phyloP scores from a whole-genome alignment of 2,329 filamentous ascomycete species.

The Penicillium oxalicum region DNA sequence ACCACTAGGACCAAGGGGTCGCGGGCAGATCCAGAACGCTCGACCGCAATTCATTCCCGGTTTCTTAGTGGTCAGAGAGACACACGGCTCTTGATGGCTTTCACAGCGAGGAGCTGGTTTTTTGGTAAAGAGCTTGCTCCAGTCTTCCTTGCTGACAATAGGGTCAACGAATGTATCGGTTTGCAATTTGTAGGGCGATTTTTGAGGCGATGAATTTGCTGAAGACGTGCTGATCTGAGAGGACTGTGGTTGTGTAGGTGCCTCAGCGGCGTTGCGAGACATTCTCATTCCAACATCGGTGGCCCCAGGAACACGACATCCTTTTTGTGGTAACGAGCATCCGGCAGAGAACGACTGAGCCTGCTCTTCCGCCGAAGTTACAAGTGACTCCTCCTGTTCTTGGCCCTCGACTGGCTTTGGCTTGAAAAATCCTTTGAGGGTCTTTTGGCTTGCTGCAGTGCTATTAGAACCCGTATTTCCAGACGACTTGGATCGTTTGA shows the following conservation, averaged over 20 bases:
- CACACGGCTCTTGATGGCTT: slow-evolving; percentile 75
- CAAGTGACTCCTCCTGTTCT: background rate
- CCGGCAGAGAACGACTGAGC: background rate
- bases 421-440: slow-evolving; percentile 74
- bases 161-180: slow-evolving; percentile 56
- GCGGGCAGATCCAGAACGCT: slow-evolving; percentile 61
- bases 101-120: slow-evolving; percentile 73
- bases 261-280: background rate
- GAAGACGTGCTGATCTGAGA: background rate
- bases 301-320: background rate
- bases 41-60: slow-evolving; percentile 71
- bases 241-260: background rate
- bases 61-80: slow-evolving; percentile 79
- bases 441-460: slow-evolving; percentile 50
- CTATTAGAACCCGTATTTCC: slow-evolving; percentile 13
- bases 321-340: background rate
- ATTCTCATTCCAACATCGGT: background rate
- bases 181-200: slow-evolving; percentile 21
- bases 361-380: background rate
- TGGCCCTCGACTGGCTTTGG: slow-evolving; percentile 42
- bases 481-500: slow-evolving; percentile 50
- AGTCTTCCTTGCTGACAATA: slow-evolving; percentile 69
- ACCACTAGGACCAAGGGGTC: slow-evolving; percentile 80
- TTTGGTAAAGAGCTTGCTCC: slow-evolving; percentile 77
- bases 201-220: slow-evolving; percentile 1